Base-by-base conservation (phyloP, 768 basidiomycete genomes). In the Phlegmacium glaucopus region DNA sequence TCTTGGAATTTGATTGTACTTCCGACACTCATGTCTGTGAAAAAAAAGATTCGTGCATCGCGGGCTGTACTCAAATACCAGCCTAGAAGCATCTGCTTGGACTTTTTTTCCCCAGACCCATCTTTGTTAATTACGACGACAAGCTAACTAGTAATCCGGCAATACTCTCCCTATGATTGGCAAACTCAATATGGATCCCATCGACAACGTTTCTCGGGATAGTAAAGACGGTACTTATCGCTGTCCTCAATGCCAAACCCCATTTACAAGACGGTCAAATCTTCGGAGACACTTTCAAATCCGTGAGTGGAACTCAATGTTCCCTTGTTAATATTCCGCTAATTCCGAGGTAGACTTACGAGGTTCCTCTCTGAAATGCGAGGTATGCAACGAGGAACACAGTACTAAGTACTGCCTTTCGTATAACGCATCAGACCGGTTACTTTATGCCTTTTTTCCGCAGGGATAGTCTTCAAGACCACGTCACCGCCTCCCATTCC, bases 201-300 rank as follows among this genome's bases (percentile, higher is more conserved):
- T 69, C 43, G 63, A 69, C 59, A 60, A 56, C 41, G 57, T 69
- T 40, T 61, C 60, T 45, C 62, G 67, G 39, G 63, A 67, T 50
- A 54, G 58, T 42, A 64, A 59, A 15, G 65, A 67, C 39, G 62
- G 65, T 4, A 62, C 65, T 6, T 69, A 69, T 54, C 67, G 67
- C 34, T 69, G 67, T 41, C 67, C 65, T 3, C 62, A 58, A 41
- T 69, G 67, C 54, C 58, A 66, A 42, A 64, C 63, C 25, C 67
- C 67, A 27, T 69, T 69, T 48, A 69, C 67, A 9, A 59, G 67
- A 43, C 53, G 67, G 47, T 69, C 67, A 17, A 69, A 69, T 51
- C 58, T 69, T 35, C 59, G 65, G 40, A 55, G 65, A 39, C 67
- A 69, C 48, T 69, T 61, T 45, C 61, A 65, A 42, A 67, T 69